Evolutionary conservation across 2,329 filamentous ascomycete genomes (phyloP).

Genomic region (Xylariaceae sp.): DNA sequence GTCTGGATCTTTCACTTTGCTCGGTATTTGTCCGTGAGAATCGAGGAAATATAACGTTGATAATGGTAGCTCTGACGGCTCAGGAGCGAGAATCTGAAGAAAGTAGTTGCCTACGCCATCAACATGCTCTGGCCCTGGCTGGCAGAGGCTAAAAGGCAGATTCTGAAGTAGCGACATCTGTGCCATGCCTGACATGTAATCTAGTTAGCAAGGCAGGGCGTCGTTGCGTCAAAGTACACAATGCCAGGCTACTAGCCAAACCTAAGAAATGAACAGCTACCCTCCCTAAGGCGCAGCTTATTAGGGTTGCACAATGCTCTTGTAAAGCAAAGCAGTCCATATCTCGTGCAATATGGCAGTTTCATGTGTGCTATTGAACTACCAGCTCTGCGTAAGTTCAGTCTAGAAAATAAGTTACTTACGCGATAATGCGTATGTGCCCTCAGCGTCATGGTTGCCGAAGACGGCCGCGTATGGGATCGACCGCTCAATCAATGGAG

Average conservation of each 20-base stretch:
- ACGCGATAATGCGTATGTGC: constrained; percentile 48
- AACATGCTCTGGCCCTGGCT: constrained; percentile 35
- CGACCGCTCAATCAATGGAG: constrained; percentile 66
- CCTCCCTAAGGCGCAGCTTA: too few species aligned
- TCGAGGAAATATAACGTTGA: constrained; percentile 40
- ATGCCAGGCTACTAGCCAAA: too few species aligned
- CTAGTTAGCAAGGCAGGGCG: constrained; percentile 40
- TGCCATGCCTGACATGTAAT: constrained; percentile 35
- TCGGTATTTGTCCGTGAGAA: constrained; percentile 39
- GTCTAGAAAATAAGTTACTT: too few species aligned
- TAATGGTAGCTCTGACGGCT: constrained; percentile 33
- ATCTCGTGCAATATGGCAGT: too few species aligned
- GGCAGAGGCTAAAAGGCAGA: constrained; percentile 38
- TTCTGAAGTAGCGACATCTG: constrained; percentile 40
- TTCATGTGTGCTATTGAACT: too few species aligned
- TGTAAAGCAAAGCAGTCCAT: too few species aligned
- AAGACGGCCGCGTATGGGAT: constrained; percentile 76
- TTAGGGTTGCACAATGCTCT: too few species aligned
- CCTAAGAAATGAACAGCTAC: too few species aligned
- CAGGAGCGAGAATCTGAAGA: constrained; percentile 33
- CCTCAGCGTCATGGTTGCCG: constrained; percentile 77
- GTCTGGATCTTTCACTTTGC: constrained; percentile 29
- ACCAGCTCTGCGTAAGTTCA: too few species aligned
- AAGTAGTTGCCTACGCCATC: constrained; percentile 41
- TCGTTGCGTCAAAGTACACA: too few species aligned